Evolutionary conservation across 2,329 filamentous ascomycete species (phyloP).

Genomic region (Scolecobasidium constrictum): DNA sequence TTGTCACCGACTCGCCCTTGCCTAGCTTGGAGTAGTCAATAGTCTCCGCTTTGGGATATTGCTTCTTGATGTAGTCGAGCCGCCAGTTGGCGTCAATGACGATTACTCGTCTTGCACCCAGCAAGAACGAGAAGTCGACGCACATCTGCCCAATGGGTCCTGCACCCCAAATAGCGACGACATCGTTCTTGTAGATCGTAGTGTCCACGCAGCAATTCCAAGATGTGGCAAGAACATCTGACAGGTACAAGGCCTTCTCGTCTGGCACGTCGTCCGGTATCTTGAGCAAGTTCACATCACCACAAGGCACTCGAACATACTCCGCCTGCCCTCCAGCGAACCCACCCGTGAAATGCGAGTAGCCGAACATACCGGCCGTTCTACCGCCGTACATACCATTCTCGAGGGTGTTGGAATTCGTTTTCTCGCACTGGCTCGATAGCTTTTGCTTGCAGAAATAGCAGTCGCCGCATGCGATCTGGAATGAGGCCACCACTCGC

Average conservation of each 20-base stretch:
- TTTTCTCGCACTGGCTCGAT: constrained; percentile 69
- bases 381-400: constrained; percentile 70
- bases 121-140: constrained; percentile 54
- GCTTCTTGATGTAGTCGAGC: constrained; percentile 55
- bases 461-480: constrained; percentile 63
- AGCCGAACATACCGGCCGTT: constrained; percentile 52
- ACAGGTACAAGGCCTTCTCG: constrained; percentile 72
- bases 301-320: constrained; percentile 71
- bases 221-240: constrained; percentile 67
- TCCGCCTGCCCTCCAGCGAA: constrained; percentile 84
- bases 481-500: constrained; percentile 74
- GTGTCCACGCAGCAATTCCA: constrained; percentile 81
- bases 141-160: constrained; percentile 78
- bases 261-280: constrained; percentile 72
- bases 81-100: constrained; percentile 67
- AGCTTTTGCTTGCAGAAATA: constrained; percentile 70
- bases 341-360: constrained; percentile 65
- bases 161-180: constrained; percentile 78
- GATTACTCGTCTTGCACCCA: constrained; percentile 66
- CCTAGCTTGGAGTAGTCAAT: constrained; percentile 59
- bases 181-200: constrained; percentile 63
- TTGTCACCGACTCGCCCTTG: constrained; percentile 54
- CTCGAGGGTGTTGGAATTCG: constrained; percentile 60
- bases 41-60: constrained; percentile 54
- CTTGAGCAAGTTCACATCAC: constrained; percentile 69